These are phyloP conservation scores for Boechera divaricarpa DNA, from an alignment of 345 rosid genomes.

Conservation along the genomic window DNA sequence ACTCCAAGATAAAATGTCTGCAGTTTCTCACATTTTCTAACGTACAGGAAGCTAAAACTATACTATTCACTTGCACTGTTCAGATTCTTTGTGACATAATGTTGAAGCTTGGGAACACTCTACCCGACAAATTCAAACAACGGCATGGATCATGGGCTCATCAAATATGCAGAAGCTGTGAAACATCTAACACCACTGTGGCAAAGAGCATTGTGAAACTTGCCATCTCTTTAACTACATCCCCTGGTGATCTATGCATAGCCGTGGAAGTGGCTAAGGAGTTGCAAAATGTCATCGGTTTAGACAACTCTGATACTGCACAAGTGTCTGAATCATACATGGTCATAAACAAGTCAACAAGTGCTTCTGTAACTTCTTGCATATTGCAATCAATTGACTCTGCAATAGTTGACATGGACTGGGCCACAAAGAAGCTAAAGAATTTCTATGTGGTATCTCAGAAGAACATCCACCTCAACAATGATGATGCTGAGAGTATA, in stretches of 20 bases:
- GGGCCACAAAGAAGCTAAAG: slow-evolving; percentile 70
- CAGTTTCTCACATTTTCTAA: slow-evolving; percentile 28
- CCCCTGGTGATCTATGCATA: slow-evolving; percentile 61
- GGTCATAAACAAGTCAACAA: slow-evolving; percentile 60
- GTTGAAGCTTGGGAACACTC: slow-evolving; percentile 52
- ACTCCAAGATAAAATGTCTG: slow-evolving; percentile 8
- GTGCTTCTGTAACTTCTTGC: slow-evolving; percentile 53
- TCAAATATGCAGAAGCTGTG: slow-evolving; percentile 59
- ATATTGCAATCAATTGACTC: slow-evolving; percentile 61
- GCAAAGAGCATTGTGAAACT: slow-evolving; percentile 62
- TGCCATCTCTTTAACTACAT: slow-evolving; percentile 56
- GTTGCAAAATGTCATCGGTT: slow-evolving; percentile 52
- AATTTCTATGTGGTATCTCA: slow-evolving; percentile 48
- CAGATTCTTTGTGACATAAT: slow-evolving; percentile 70
- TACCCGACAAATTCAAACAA: slow-evolving; percentile 63
- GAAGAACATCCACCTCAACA: slow-evolving; percentile 43
- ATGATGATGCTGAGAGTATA: slow-evolving; percentile 46
- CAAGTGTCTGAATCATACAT: slow-evolving; percentile 56
- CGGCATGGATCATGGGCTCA: slow-evolving; percentile 68
- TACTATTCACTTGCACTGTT: slow-evolving; percentile 27
- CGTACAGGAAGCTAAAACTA: slow-evolving; percentile 7
- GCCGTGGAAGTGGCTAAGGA: slow-evolving; percentile 60
- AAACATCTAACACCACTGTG: slow-evolving; percentile 51
- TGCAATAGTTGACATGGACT: slow-evolving; percentile 63
- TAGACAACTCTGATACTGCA: slow-evolving; percentile 36